Base-by-base conservation (phyloP, 2,329 filamentous ascomycete species). In the Sclerotinia minor region DNA sequence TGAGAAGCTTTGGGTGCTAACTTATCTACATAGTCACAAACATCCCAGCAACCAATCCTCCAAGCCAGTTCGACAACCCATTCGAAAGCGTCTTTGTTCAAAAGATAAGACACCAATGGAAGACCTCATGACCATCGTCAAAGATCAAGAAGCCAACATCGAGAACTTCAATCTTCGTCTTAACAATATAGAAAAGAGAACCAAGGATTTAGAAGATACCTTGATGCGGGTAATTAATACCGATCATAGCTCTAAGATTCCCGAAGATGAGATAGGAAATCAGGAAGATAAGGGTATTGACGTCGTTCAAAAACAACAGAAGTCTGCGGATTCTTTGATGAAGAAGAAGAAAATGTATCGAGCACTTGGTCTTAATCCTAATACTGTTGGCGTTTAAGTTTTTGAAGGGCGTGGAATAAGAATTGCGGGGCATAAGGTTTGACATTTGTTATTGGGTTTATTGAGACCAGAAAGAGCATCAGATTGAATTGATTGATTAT, bases 321-420 rank as follows among this genome's bases (percentile, higher is more conserved):
- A 21, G 2, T 21, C 45, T 38, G n/a, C 15, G 4, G n/a, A 19
- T 50, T 2, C n/a, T 38, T 5, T 50, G 13, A 50, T 5, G 8
- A 61, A 61, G 29, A 15, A 61, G 32, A 35, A 50, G n/a, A 50
- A 61, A 26, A 50, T 61, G 59, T 61, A 50, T 50, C 45, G 45
- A 21, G 59, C 45, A 7, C 59, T 61, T 13, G 59, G 59, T 0
- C 26, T 61, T 6, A 61, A 61, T 2, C 59, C 45, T 8, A 5
- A 3, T 19, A n/a, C 21, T 4, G 13, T 8, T 26, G n/a, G 15
- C 9, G 2, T 38, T 15, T 50, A 17, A 19, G 38, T 0, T 0
- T 21, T 21, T 15, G 32, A 6, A 17, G 35, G 0, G 1, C 2
- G 5, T 26, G 13, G 4, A 15, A 38, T 13, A 38, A 19, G 8